Evolutionary conservation across 345 rosid genomes (phyloP).

Genomic region (Brassica nigra): DNA sequence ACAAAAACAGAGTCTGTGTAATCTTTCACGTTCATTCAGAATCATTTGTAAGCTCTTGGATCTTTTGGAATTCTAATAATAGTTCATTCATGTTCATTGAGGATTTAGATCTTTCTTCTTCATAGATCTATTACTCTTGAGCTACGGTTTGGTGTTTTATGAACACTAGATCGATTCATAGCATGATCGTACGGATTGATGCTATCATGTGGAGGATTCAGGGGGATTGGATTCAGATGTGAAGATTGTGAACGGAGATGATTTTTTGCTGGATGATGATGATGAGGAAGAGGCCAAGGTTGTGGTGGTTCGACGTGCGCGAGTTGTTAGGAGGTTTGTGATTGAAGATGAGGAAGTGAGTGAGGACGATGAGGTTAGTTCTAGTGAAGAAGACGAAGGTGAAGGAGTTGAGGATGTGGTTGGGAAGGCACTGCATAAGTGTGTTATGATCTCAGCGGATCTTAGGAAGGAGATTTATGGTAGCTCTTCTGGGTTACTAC

Average conservation of each 20-base stretch:
- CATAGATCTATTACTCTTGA: too few relatives aligned
- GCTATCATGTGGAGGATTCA: slow-evolving; percentile 19
- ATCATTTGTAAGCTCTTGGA: too few relatives aligned
- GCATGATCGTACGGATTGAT: too few relatives aligned
- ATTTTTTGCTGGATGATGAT: slow-evolving; percentile 45
- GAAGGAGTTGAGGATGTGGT: slow-evolving; percentile 65
- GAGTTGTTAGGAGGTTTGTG: slow-evolving; percentile 67
- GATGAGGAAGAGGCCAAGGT: slow-evolving; percentile 44
- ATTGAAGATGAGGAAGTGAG: slow-evolving; percentile 73
- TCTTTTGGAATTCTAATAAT: too few relatives aligned
- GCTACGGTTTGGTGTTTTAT: too few relatives aligned
- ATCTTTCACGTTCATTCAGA: too few relatives aligned
- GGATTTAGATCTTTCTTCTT: too few relatives aligned
- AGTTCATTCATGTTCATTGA: too few relatives aligned
- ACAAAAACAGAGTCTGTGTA: too few relatives aligned
- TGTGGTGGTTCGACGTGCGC: slow-evolving; percentile 39
- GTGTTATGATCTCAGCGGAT: slow-evolving; percentile 78
- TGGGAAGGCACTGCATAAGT: slow-evolving; percentile 83
- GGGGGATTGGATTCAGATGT: slow-evolving; percentile 36
- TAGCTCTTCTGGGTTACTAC: slow-evolving; percentile 51
- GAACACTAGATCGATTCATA: too few relatives aligned
- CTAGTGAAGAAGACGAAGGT: slow-evolving; percentile 48
- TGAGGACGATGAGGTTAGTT: slow-evolving; percentile 37
- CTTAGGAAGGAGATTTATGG: slow-evolving; percentile 81
- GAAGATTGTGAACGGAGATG: slow-evolving; percentile 38